Evolutionary conservation across 2,329 filamentous ascomycete genomes (phyloP).

Genomic region (Chrysosporium keratinophilum): DNA sequence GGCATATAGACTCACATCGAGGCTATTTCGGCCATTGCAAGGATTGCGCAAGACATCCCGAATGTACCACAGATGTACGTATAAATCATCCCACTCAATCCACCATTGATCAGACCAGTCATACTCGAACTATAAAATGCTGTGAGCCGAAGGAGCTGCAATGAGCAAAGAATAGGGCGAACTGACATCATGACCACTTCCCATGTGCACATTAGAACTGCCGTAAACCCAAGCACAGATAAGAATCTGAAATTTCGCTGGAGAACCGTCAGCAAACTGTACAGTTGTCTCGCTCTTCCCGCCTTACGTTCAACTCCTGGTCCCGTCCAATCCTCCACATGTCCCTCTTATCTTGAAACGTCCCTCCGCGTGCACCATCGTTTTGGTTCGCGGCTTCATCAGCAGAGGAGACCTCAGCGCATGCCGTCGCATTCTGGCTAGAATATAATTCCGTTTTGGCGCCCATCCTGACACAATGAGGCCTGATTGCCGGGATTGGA

Average conservation of each 20-base stretch:
- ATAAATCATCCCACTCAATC: slow-evolving; percentile 13
- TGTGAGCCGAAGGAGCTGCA: background rate
- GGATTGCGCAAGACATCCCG: slow-evolving; percentile 8
- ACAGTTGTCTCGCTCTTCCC: background rate
- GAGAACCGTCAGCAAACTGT: slow-evolving; percentile 2
- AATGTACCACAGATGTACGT: slow-evolving; percentile 13
- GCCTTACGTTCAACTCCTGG: slow-evolving; percentile 25
- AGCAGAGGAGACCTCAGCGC: background rate
- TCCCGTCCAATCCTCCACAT: slow-evolving; percentile 28
- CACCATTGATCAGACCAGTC: slow-evolving; percentile 11
- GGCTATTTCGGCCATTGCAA: slow-evolving; percentile 15
- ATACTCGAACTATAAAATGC: slow-evolving; percentile 6
- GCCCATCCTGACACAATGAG: background rate
- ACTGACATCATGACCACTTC: slow-evolving; percentile 15
- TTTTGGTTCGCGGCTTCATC: background rate
- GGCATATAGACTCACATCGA: slow-evolving; percentile 14
- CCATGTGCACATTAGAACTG: slow-evolving; percentile 17
- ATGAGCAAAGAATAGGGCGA: background rate
- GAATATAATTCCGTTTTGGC: background rate
- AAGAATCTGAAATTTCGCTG: slow-evolving; percentile 29
- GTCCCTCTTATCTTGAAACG: slow-evolving; percentile 24
- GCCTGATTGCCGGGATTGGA: too few species aligned
- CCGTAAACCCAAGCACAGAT: slow-evolving; percentile 28
- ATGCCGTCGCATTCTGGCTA: background rate
- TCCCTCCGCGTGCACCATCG: slow-evolving; percentile 16